Base-by-base conservation (phyloP, 1,284 basidiomycete genomes). In the Trichosporon faecale region DNA sequence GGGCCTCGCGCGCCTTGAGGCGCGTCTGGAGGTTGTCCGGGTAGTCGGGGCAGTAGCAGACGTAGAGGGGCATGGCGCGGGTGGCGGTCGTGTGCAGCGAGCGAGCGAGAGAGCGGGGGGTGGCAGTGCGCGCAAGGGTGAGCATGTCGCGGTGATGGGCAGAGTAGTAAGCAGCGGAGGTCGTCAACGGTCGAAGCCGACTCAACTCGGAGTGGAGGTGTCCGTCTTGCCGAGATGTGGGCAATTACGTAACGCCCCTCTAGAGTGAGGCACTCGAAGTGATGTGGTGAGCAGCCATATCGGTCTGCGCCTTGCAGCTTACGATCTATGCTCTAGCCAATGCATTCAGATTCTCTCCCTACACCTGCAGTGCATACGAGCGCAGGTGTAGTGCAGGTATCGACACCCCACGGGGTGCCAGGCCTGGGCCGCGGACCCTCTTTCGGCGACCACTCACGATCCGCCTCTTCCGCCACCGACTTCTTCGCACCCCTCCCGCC, bases 31-130 rank as follows among this genome's bases (percentile, higher is more conserved):
- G 75, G 35, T 73, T 71, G 71, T 81, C 73, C 8, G 80, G 77
- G 72, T 81, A 77, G 74, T 83, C 81, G 27, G 81, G 80, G 68
- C 78, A 79, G 76, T 79, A 80, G 71, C 69, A 71, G 46, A 80
- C 27, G 75, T 76, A 80, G 35, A 75, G 70, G 12, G 79, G 79
- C 79, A 80, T 80, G 49, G 37, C 25, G 66, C 66, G 14, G 23
- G 31, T 18, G 35, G n/a, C 21, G 3, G 71, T 37, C 14, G 67
- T 70, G 67, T 49, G 44, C 52, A 70, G 63, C 2, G 44, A 2
- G 65, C 68, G 67, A 18, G 64, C 4, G 33, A 31, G 49, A 3
- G 66, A 23, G 27, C 52, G 64, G 3, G 52, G 21, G 23, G 63
- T 25, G 18, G 16, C 21, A 18, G 49, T 52, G 49, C 49, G 49